phyloP scores from a whole-genome alignment of 2,329 filamentous ascomycete genomes.

The Ceratocystis lukuohia region DNA sequence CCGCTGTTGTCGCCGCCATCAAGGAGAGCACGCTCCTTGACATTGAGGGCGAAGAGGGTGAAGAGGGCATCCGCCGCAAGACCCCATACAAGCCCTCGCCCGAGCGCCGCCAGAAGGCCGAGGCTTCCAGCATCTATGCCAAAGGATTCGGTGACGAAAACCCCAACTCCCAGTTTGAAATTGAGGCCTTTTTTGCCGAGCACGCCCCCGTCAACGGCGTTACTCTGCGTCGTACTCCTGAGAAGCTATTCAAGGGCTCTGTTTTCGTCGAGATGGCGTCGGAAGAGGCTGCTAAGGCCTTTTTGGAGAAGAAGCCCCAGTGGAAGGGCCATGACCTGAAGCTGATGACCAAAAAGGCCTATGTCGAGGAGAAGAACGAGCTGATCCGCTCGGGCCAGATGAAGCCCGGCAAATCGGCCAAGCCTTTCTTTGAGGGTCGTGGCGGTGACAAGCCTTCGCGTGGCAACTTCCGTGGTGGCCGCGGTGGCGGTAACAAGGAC shows the following conservation, averaged over 20 bases:
- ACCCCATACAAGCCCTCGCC: conserved; percentile 47
- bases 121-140: conserved; percentile 69
- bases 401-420: conserved; percentile 38
- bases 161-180: conserved; percentile 77
- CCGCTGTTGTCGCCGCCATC: conserved; percentile 68
- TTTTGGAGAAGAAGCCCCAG: conserved; percentile 72
- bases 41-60: conserved; percentile 57
- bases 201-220: conserved; percentile 70
- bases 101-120: conserved; percentile 49
- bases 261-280: conserved; percentile 86
- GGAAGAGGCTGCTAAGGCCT: conserved; percentile 65
- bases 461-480: conserved; percentile 30
- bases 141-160: conserved; percentile 87
- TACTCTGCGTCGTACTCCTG: conserved; percentile 64
- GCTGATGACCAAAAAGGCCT: conserved; percentile 79
- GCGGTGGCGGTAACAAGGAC: conserved; percentile 24
- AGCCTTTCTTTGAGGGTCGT: conserved; percentile 39
- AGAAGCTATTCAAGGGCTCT: conserved; percentile 81
- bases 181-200: conserved; percentile 79
- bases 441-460: conserved; percentile 26
- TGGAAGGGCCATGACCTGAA: conserved; percentile 69
- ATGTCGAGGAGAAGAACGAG: conserved; percentile 63
- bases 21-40: conserved; percentile 62
- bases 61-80: conserved; percentile 66
- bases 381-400: conserved; percentile 60